Base-by-base conservation (phyloP, 2,329 filamentous ascomycete species). In the Aspergillus novofumigatus region DNA sequence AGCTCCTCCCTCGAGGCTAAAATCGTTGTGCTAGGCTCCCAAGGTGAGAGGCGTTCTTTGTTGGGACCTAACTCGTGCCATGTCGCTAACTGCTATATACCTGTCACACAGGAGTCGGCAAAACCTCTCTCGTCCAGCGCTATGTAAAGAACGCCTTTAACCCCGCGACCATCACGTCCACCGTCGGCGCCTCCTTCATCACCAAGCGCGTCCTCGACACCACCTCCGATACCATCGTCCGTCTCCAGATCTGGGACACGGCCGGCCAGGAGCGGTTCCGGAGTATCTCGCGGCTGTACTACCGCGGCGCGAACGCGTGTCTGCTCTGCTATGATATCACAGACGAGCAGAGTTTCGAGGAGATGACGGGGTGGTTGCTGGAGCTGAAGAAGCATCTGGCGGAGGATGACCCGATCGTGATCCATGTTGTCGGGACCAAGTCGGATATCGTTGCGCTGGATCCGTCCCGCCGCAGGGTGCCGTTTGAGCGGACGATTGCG, bases 241-340 rank as follows among this genome's bases (percentile, higher is more conserved):
- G 92, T n/a, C 81, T 97, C 41, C 92, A 97, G 71, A 95, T 97
- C 65, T 97, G 92, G 92, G 92, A 97, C 72, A 97, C 92, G 35
- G 91, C 93, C 56, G 93, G 93, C 59, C 93, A 99, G 72, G 93
- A 99, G 78, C 86, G 93, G 56, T 99, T 97, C 74, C 86, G 93
- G 66, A 92, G 89, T 60, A 97, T 99, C 69, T 95, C 91, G 9
- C 88, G 92, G 56, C 85, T 99, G 54, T 97, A 97, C 80, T 99
- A 99, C 77, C 89, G 93, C 69, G 92, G 92, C 71, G 93, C 93
- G 60, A 93, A 96, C 71, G 92, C 92, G 57, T 94, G 91, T 68
- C 91, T 97, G 59, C 84, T 97, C 49, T 96, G 92, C 81, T 97
- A 97, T 79, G 90, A 90, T 78, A 95, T 97, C 72, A 96, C 92